Percentiles rank a stretch among this genome's conserved stretches.
Conservation (phyloP, 1,284 basidiomycete genomes). For the Melampsora occidentalis region DNA sequence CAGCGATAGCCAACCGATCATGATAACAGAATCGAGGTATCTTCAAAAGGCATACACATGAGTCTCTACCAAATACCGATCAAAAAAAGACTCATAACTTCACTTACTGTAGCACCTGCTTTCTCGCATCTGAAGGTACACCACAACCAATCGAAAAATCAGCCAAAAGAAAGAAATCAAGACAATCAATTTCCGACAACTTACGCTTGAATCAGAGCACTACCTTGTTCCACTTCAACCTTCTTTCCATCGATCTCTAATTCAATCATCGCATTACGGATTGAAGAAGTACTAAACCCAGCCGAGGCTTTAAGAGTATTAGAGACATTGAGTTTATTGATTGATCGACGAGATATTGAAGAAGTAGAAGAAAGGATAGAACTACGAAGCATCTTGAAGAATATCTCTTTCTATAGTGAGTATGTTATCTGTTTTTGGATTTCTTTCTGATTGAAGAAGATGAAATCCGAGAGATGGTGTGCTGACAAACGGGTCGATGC, state of each 20-base stretch:
- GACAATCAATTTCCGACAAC: neutral
- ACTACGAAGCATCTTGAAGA: neutral
- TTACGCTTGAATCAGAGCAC: conserved; percentile 43
- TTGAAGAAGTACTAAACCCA: conserved; percentile 41
- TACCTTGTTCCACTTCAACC: conserved; percentile 52
- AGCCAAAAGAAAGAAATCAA: neutral
- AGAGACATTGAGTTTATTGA: neutral
- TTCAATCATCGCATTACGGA: conserved; percentile 46
- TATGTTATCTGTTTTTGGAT: neutral
- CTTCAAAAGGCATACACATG: conserved; percentile 48
- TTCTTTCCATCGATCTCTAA: conserved; percentile 51
- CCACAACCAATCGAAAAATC: neutral
- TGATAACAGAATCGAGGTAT: conserved; percentile 79
- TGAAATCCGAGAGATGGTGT: no score
- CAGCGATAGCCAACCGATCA: conserved; percentile 87
- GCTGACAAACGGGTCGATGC: no score
- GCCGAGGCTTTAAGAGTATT: neutral
- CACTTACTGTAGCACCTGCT: conserved; percentile 40
- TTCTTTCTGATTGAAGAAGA: no score
- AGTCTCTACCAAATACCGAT: neutral
- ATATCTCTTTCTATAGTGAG: neutral
- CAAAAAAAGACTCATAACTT: neutral
- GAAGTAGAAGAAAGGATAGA: neutral
- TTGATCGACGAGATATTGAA: neutral
- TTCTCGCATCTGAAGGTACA: conserved; percentile 27